Evolutionary conservation across 2,329 filamentous ascomycete species (phyloP).

Genomic region (Xylariaceae sp.): DNA sequence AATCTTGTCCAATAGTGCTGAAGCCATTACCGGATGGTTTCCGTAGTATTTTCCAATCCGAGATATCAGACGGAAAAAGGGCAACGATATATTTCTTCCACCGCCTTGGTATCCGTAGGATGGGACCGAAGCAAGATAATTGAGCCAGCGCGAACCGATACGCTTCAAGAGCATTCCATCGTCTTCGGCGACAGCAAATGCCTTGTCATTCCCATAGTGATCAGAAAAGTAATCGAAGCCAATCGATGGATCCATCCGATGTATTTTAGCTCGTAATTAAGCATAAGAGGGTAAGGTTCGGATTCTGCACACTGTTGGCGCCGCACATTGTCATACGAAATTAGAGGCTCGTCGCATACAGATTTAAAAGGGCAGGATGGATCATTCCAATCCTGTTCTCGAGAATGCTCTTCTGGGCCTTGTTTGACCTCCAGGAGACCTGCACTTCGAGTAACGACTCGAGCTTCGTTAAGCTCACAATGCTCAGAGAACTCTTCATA

Average conservation of each 20-base stretch:
- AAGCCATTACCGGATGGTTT: background rate
- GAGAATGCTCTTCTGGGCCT: background rate
- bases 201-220: too few relatives aligned
- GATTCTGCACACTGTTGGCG: background rate
- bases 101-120: background rate
- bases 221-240: slow-evolving; percentile 10
- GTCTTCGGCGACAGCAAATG: too few relatives aligned
- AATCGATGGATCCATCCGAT: slow-evolving; percentile 14
- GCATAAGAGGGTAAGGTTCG: slow-evolving; percentile 6
- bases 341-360: background rate
- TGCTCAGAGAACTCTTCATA: slow-evolving; percentile 5
- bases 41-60: background rate
- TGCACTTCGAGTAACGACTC: slow-evolving; percentile 5
- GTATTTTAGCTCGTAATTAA: background rate
- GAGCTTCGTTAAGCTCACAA: slow-evolving; percentile 4
- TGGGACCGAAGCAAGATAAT: background rate
- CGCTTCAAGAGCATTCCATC: too few relatives aligned
- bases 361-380: background rate
- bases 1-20: slow-evolving; percentile 2
- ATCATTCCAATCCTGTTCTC: background rate
- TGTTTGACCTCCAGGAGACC: slow-evolving; percentile 7
- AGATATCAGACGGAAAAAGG: background rate
- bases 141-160: background rate
- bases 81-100: background rate
- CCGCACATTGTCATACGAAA: background rate